A percentile compares a stretch with the other conserved stretches of the same genome.
These are phyloP conservation scores for Amauroascus niger DNA, from an alignment of 2,329 filamentous ascomycete genomes.

Conservation along the genomic window DNA sequence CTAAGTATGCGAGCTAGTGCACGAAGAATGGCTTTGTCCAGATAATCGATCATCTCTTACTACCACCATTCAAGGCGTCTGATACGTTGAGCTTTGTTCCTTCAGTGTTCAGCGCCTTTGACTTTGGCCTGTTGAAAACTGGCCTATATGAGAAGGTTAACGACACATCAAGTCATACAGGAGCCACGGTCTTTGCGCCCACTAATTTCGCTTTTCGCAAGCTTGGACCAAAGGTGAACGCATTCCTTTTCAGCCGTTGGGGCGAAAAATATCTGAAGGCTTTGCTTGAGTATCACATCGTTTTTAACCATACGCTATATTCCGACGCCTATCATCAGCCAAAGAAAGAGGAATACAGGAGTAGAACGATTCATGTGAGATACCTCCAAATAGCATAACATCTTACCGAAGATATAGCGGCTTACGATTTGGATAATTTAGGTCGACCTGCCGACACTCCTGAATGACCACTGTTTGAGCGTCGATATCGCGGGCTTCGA, in stretches of 20 bases:
- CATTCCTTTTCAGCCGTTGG: slow-evolving; percentile 70
- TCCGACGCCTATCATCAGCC: slow-evolving; percentile 66
- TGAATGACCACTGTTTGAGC: slow-evolving; percentile 55
- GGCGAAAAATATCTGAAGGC: slow-evolving; percentile 69
- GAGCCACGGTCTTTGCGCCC: slow-evolving; percentile 72
- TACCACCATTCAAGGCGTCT: slow-evolving; percentile 60
- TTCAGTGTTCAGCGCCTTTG: slow-evolving; percentile 64
- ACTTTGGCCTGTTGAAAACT: slow-evolving; percentile 64
- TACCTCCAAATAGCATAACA: neutral
- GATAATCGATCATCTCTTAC: slow-evolving; percentile 61
- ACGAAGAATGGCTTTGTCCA: slow-evolving; percentile 76
- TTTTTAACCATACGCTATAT: slow-evolving; percentile 66
- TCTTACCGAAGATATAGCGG: neutral
- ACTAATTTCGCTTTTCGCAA: slow-evolving; percentile 69
- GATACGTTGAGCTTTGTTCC: slow-evolving; percentile 59
- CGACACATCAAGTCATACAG: slow-evolving; percentile 46
- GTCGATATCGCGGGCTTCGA: slow-evolving; percentile 62
- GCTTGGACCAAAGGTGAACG: slow-evolving; percentile 63
- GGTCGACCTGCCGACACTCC: slow-evolving; percentile 59
- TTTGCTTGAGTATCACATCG: slow-evolving; percentile 68
- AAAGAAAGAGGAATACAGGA: slow-evolving; percentile 25
- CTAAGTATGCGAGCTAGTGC: slow-evolving; percentile 37
- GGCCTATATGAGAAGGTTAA: slow-evolving; percentile 55
- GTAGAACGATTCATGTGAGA: slow-evolving; percentile 39
- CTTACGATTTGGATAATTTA: slow-evolving; percentile 14